Conservation (phyloP, 192 early-diverging fungal species). For the Backusella morwellensis region DNA sequence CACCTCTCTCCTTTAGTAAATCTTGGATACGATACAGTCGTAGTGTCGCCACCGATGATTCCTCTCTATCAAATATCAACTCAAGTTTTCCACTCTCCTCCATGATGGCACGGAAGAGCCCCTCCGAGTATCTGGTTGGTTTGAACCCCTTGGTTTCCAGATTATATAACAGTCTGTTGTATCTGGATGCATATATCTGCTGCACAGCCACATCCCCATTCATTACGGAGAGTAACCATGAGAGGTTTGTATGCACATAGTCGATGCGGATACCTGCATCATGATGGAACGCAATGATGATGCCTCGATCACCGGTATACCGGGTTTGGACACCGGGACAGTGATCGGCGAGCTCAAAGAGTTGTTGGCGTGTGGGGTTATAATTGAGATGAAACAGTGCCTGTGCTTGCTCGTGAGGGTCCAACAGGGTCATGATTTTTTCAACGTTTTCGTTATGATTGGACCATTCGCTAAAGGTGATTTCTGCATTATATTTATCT, state of each 20-base stretch:
- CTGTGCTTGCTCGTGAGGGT: not conserved
- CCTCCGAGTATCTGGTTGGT: not conserved
- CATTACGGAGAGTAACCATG: not conserved
- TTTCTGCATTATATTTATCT: not conserved
- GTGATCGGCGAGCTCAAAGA: not conserved
- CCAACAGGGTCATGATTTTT: not conserved
- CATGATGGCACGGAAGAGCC: not conserved
- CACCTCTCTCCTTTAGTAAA: not conserved
- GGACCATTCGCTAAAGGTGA: not conserved
- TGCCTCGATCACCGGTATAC: not conserved
- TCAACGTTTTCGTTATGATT: not conserved
- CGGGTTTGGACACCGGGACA: not conserved
- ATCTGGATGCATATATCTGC: not conserved
- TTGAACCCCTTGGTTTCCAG: not conserved
- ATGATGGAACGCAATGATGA: not conserved
- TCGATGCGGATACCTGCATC: not conserved
- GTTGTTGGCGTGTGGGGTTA: not conserved
- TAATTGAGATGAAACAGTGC: not conserved
- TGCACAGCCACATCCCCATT: not conserved
- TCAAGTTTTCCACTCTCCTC: not conserved
- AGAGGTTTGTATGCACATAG: not conserved
- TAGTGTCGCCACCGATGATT: not conserved
- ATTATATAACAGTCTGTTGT: not conserved
- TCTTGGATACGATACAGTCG: not conserved
- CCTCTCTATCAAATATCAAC: not conserved